Evolutionary conservation across 306 rosid species (phyloP), one percentile per base, ranked within the genome.

Genomic region (Vigna nakashimae): DNA sequence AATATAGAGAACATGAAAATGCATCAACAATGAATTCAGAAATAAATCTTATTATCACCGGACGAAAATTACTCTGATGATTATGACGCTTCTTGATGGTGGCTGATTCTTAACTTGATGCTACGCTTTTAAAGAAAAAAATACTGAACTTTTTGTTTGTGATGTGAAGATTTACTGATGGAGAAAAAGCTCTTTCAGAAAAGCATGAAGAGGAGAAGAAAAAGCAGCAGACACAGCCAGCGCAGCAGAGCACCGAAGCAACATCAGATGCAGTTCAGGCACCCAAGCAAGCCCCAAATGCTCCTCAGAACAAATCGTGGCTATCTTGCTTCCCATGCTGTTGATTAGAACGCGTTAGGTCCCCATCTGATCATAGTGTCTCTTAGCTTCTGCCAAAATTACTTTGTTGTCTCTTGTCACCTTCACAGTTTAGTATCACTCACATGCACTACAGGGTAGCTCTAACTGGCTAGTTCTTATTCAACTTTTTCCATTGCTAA

Each of bases 301-400:
- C 58, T 9, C 30, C 69, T 5, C 82, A 45, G 22, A 79, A 56
- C 49, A 86, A 16, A 59, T 62, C 68, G 7, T 88, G 94, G 89
- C 66, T 85, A 9, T 67, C 88, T 84, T 92, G 92, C 87, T 88
- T 90, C 58, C 10, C 85, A 58, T 88, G 92, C 68, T 85, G 92
- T 73, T 58, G 46, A 59, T 34, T 84, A 77, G 81, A 80, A 79
- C 57, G 4, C 77, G 15, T 62, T 73, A 38, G 49, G 62, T 10
- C 46, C 46, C n/a, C 5, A 32, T 73, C 20, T 16, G 7, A 51
- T 63, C 36, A 45, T 22, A 18, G 22, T 69, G 43, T 36, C 20
- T 34, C 52, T 66, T 59, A 64, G n/a, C 50, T 67, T 46, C 24
- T 43, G 22, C 50, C 76, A 73, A 62, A 69, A 73, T 15, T 78